Base-by-base conservation (phyloP, 768 basidiomycete species). In the Lyophyllum decastes region DNA sequence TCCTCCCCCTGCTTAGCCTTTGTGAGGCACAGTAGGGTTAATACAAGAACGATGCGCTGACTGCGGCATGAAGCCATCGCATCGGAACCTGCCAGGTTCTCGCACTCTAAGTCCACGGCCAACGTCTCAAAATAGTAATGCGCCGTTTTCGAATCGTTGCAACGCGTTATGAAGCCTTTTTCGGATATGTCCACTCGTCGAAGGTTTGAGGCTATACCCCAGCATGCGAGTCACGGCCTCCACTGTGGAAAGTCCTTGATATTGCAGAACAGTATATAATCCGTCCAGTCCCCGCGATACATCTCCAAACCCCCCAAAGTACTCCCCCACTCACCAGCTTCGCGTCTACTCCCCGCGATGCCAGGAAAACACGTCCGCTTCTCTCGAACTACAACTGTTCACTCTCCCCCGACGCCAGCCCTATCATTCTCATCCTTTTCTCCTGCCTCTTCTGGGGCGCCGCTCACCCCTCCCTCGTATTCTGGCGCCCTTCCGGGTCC, bases 301-400 rank as follows among this genome's bases (percentile, higher is more conserved):
- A 4, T 19, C 27, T 8, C 21, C 22, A 45, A 45, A 30, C 26
- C 47, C 30, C 27, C 2, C 27, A 41, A 19, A 2, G 16, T 30
- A 17, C 14, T 30, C 26, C 47, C 26, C 47, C 27, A 44, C 30
- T 34, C 41, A 2, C n/a, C 30, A 17, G 6, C 30, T 26, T 33
- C 26, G 19, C 9, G n/a, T n/a, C 5, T 19, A 22, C 1, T 30
- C 19, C 25, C 19, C 14, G 25, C 50, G 34, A 66, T 66, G 64
- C 62, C 64, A 16, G 62, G 64, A 35, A 66, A 64, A 49, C 62
- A 64, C 47, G 65, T 66, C 47, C 61, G 57, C 40, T 66, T 66
- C 53, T 43, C 65, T 10, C 34, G 30, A 9, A 59, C 40, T 1
- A 50, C 38, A n/a, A 27, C 49, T 5, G 19, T 59, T 12, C 54